Percentiles rank a stretch among this genome's conserved stretches.
These are phyloP conservation scores for Cryptococcus floricola DNA, from an alignment of 1,284 basidiomycete species.

Conservation along the genomic window DNA sequence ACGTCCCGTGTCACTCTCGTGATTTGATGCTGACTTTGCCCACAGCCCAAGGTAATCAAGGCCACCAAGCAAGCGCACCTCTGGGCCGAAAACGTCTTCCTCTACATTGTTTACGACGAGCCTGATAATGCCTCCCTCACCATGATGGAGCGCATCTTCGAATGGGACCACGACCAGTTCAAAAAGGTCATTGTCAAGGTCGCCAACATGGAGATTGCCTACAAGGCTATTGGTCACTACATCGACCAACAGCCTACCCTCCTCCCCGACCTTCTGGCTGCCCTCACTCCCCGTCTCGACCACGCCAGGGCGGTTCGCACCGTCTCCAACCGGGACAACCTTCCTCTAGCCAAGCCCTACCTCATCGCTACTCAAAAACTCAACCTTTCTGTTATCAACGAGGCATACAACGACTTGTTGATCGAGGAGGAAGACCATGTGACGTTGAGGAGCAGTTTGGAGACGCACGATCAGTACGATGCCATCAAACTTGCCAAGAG, in stretches of 20 bases:
- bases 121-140: constrained; percentile 54
- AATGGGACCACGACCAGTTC: constrained; percentile 99
- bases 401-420: constrained; percentile 91
- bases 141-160: constrained; percentile 95
- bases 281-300: constrained; percentile 88
- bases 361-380: constrained; percentile 96
- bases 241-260: constrained; percentile 65
- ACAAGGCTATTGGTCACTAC: constrained; percentile 49
- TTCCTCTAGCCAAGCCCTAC: constrained; percentile 92
- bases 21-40: neutral
- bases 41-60: constrained; percentile 70
- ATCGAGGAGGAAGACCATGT: constrained; percentile 99
- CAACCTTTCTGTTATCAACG: constrained; percentile 95
- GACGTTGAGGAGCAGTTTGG: constrained; percentile 90
- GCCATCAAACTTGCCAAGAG: constrained; percentile 80
- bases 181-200: constrained; percentile 92
- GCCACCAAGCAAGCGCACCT: constrained; percentile 94
- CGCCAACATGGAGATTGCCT: constrained; percentile 94
- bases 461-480: constrained; percentile 98
- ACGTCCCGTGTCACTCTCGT: constrained; percentile 51
- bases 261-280: constrained; percentile 87
- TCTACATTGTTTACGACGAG: constrained; percentile 89
- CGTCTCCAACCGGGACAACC: constrained; percentile 72
- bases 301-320: constrained; percentile 92
- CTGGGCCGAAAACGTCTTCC: constrained; percentile 97